Evolutionary conservation across 2,329 filamentous ascomycete species (phyloP), one percentile per base, ranked within the genome.

Genomic region (Pseudocercospora ulei): DNA sequence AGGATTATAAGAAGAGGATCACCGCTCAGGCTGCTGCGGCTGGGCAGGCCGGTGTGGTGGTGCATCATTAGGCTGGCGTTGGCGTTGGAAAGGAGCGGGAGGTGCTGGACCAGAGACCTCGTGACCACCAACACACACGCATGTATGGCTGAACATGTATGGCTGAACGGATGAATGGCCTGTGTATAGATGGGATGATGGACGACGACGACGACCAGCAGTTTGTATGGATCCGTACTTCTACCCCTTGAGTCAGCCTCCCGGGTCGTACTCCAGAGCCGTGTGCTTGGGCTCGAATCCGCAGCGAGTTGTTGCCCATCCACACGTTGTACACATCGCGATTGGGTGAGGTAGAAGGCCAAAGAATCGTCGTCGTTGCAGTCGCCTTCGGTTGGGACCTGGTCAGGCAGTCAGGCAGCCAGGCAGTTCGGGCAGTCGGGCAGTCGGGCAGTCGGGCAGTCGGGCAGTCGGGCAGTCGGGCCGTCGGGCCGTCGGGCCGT

Each of bases 1-100:
- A 94, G 65, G 79, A 83, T 47, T 98, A 98, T 70, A 98, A 98
- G 79, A 94, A 87, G 76, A 79, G 83, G 63, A 95, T 98, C 56
- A 76, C 77, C 11, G 80, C 83, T 8, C 87, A 95, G 66, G 53
- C 51, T 16, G 41, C 41, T 8, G 88, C 88, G 13, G 41, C 41
- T 7, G 80, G 93, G 61, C 80, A 80, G 38, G 78, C 81, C 30
- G 90, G 90, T 52, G 90, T 87, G 40, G 76, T 77, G 59, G 53
- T 51, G 7, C 54, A 61, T 44, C 58, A 61, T 43, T 61, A 56
- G 44, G 29, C 18, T n/a, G n/a, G n/a, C n/a, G n/a, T n/a, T n/a
- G n/a, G n/a, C n/a, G n/a, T n/a, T n/a, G n/a, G 9, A 9, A 5
- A 8, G 18, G 5, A 17, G 35, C 19, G n/a, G 5, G 11, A 26